Conservation (phyloP, 2,329 filamentous ascomycete genomes). For the Ophiostoma australiae region DNA sequence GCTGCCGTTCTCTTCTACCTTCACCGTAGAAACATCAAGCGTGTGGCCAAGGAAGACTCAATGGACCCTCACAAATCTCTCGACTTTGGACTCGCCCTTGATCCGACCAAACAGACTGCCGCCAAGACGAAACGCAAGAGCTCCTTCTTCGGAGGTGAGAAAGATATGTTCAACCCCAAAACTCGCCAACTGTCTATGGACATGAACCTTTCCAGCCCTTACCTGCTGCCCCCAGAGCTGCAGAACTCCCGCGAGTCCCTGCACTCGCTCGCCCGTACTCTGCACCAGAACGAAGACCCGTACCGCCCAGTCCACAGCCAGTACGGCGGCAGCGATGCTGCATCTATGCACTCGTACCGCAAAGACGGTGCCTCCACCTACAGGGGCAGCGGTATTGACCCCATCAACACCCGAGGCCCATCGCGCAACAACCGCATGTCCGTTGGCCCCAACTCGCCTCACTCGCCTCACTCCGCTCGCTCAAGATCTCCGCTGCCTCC, state of each 20-base stretch:
- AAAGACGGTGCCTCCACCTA: constrained; percentile 37
- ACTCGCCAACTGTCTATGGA: constrained; percentile 62
- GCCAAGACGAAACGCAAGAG: constrained; percentile 45
- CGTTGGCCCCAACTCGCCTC: constrained; percentile 44
- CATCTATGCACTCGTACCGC: constrained; percentile 51
- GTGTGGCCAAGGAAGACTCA: constrained; percentile 68
- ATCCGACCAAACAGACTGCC: constrained; percentile 30
- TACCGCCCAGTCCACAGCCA: constrained; percentile 59
- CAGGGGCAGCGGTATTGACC: constrained; percentile 27
- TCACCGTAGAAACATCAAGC: constrained; percentile 71
- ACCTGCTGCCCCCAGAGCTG: constrained; percentile 80
- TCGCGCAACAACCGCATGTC: constrained; percentile 32
- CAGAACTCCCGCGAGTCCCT: constrained; percentile 80
- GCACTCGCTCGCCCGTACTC: constrained; percentile 73
- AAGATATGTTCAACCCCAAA: constrained; percentile 42
- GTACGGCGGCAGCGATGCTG: constrained; percentile 54
- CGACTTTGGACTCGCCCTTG: constrained; percentile 77
- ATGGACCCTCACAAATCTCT: constrained; percentile 85
- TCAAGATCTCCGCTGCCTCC: constrained; percentile 38
- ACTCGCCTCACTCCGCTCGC: constrained; percentile 24
- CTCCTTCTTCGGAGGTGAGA: constrained; percentile 51
- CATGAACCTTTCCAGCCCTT: constrained; percentile 75
- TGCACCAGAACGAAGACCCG: constrained; percentile 73
- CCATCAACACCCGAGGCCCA: constrained; percentile 27
- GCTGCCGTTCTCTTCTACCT: constrained; percentile 66